A percentile compares a stretch with the other conserved stretches of the same genome.
phyloP scores from a whole-genome alignment of 1,284 basidiomycete species.

The Austroboletus novae-zelandiae region DNA sequence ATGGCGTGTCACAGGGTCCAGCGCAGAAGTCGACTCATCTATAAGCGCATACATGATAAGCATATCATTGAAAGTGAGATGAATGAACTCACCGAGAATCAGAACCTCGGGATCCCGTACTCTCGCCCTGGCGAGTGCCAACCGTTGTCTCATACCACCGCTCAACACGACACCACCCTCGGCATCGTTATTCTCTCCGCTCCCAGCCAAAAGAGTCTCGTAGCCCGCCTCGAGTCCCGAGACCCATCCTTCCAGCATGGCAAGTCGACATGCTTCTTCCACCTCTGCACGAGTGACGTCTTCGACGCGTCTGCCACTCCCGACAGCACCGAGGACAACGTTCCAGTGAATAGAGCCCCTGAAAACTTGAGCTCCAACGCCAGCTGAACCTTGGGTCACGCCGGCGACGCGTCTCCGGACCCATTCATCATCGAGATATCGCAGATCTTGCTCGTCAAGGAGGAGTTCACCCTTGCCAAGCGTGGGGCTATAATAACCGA shows the following conservation, averaged over 20 bases:
- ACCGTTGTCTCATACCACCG: constrained; percentile 91
- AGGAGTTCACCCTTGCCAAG: constrained; percentile 56
- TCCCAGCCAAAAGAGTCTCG: constrained; percentile 64
- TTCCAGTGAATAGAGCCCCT: constrained; percentile 80
- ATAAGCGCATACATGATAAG: constrained; percentile 5
- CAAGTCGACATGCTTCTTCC: constrained; percentile 78
- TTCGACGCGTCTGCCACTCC: constrained; percentile 37
- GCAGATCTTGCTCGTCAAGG: constrained; percentile 81
- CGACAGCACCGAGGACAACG: constrained; percentile 73
- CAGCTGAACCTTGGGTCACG: constrained; percentile 66
- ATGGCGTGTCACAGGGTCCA: constrained; percentile 86
- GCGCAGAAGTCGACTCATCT: constrained; percentile 97
- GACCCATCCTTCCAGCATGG: constrained; percentile 88
- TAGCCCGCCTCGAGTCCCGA: constrained; percentile 83
- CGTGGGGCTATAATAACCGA: constrained; percentile 73
- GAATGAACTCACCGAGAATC: constrained; percentile 73
- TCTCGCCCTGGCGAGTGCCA: constrained; percentile 88
- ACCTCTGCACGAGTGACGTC: constrained; percentile 70
- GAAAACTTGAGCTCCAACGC: constrained; percentile 29
- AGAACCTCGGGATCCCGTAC: constrained; percentile 87
- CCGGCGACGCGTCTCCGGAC: constrained; percentile 71
- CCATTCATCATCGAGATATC: constrained; percentile 77
- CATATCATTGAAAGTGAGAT: constrained; percentile 1
- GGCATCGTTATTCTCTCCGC: constrained; percentile 42
- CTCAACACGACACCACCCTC: constrained; percentile 73